These are phyloP conservation scores for Colletotrichum sansevieriae DNA, from an alignment of 2,329 filamentous ascomycete genomes.

Conservation along the genomic window DNA sequence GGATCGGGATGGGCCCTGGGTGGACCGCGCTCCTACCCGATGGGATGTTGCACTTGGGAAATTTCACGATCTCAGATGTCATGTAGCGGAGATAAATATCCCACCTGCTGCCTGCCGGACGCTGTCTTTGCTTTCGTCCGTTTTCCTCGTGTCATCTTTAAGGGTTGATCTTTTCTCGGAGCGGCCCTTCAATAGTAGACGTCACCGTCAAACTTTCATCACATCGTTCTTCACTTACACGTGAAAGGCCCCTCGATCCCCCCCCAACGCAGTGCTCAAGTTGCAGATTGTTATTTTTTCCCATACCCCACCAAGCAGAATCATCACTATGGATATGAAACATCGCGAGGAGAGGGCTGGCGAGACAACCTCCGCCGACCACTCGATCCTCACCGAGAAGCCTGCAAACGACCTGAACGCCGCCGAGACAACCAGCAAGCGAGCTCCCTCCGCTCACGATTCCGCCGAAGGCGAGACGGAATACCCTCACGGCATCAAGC, in stretches of 20 bases:
- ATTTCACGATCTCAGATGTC: conserved; percentile 22
- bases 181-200: background rate
- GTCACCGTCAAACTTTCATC: background rate
- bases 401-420: background rate
- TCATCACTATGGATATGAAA: conserved; percentile 19
- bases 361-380: conserved; percentile 28
- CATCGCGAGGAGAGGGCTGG: conserved; percentile 11
- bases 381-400: conserved; percentile 29
- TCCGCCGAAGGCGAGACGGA: conserved; percentile 41
- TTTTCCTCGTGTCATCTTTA: conserved; percentile 1
- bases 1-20: conserved; percentile 21
- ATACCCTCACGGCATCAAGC: conserved; percentile 57
- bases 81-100: conserved; percentile 22
- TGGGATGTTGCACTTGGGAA: conserved; percentile 12
- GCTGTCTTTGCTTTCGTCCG: background rate
- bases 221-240: conserved; percentile 5
- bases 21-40: conserved; percentile 26
- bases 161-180: background rate
- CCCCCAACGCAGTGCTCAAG: background rate
- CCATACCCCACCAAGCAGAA: background rate
- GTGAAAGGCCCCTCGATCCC: background rate
- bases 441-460: conserved; percentile 1
- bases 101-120: background rate
- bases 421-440: background rate
- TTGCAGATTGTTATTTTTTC: background rate